A percentile compares a stretch with the other conserved stretches of the same genome.
Evolutionary conservation across 148 eudicot genomes (phyloP).

Genomic region (Suaeda aralocaspica): DNA sequence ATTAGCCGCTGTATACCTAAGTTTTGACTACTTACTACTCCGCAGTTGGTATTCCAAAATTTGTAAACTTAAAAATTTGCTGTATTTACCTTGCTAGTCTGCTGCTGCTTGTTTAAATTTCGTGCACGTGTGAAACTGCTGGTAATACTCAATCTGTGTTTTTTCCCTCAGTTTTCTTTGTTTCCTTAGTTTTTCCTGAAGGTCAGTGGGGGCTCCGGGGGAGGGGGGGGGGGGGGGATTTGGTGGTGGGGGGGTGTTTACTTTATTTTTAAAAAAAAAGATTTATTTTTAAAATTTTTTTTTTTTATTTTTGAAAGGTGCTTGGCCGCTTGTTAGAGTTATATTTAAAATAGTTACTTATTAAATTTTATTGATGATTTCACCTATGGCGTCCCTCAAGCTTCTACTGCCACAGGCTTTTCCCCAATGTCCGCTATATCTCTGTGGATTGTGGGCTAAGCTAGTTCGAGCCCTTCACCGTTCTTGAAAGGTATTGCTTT

Average conservation of each 20-base stretch:
- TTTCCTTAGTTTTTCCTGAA: neutral
- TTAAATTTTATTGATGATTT: conserved; percentile 9
- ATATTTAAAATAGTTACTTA: too few relatives aligned
- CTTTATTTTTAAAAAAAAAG: too few relatives aligned
- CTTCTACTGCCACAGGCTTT: conserved; percentile 82
- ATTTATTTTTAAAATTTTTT: too few relatives aligned
- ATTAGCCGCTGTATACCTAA: neutral
- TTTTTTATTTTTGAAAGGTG: too few relatives aligned
- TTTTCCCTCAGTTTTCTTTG: neutral
- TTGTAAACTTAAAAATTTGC: neutral
- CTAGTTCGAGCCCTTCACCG: conserved; percentile 80
- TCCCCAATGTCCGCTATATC: conserved; percentile 75
- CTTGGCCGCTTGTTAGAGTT: too few relatives aligned
- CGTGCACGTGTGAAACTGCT: neutral
- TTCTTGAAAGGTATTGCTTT: conserved; percentile 64
- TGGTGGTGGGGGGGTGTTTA: too few relatives aligned
- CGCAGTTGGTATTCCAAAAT: neutral
- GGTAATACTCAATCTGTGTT: too few relatives aligned
- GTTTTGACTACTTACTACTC: neutral
- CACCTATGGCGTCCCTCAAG: conserved; percentile 59
- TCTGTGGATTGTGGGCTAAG: conserved; percentile 87
- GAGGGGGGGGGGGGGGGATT: too few relatives aligned
- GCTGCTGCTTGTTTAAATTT: neutral
- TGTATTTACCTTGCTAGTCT: neutral
- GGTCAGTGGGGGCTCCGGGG: too few relatives aligned